These are phyloP conservation scores for Nemania sp. DNA, from an alignment of 2,329 filamentous ascomycete genomes.

Conservation along the genomic window DNA sequence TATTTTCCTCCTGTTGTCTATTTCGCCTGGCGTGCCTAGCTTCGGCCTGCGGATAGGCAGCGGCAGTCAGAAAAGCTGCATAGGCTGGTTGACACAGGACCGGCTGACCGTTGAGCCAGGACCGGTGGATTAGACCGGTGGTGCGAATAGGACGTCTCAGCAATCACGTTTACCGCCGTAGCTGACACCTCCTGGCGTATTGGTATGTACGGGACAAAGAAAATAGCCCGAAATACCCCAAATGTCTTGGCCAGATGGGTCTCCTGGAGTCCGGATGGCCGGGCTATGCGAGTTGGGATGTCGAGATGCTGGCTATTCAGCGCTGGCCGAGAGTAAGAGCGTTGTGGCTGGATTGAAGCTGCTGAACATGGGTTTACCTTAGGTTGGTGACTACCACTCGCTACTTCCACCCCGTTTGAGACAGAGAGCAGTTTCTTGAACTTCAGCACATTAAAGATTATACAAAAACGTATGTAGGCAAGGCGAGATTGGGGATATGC, in stretches of 20 bases:
- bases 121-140: conserved; percentile 29
- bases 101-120: conserved; percentile 34
- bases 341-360: conserved; percentile 12
- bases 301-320: conserved; percentile 8
- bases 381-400: conserved; percentile 9
- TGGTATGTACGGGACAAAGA: conserved; percentile 26
- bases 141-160: conserved; percentile 28
- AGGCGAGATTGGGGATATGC: conserved; percentile 6
- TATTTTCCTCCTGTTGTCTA: conserved; percentile 7
- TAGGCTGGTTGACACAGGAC: conserved; percentile 33
- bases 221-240: conserved; percentile 30
- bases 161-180: conserved; percentile 21
- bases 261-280: conserved; percentile 34
- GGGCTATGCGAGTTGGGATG: conserved; percentile 21
- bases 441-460: conserved; percentile 9
- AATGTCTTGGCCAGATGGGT: conserved; percentile 30
- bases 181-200: conserved; percentile 19
- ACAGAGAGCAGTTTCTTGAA: conserved; percentile 9
- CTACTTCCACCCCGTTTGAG: conserved; percentile 1
- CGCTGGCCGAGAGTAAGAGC: conserved; percentile 13
- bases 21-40: too few species aligned
- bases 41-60: conserved; percentile 18
- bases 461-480: conserved; percentile 2
- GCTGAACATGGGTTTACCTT: conserved; percentile 4
- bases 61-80: conserved; percentile 22